These are phyloP conservation scores for Zymoseptoria ardabiliae DNA, from an alignment of 2,329 filamentous ascomycete genomes.

Conservation along the genomic window DNA sequence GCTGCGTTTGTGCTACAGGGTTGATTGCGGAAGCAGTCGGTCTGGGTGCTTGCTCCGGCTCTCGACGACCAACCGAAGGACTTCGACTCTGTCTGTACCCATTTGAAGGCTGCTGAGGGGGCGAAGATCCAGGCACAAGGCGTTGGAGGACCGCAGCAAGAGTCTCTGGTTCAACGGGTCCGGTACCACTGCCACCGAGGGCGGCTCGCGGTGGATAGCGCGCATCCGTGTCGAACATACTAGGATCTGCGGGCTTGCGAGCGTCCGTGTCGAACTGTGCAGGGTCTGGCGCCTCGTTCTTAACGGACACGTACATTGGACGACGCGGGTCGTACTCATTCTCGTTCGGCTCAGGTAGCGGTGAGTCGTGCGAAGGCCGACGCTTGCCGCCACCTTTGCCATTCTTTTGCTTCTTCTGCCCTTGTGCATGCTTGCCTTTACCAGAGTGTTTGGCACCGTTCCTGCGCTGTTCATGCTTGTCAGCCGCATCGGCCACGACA, in stretches of 20 bases:
- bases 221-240: conserved; percentile 26
- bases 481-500: conserved; percentile 21
- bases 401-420: conserved; percentile 4
- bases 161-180: conserved; percentile 15
- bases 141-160: conserved; percentile 17
- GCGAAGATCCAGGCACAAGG: conserved; percentile 7
- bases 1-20: conserved; percentile 5
- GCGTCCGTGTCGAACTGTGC: conserved; percentile 27
- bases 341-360: conserved; percentile 33
- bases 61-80: conserved; percentile 15
- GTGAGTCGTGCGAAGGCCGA: conserved; percentile 19
- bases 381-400: conserved; percentile 21
- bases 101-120: not conserved
- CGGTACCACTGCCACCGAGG: not conserved
- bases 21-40: not conserved
- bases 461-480: conserved; percentile 13
- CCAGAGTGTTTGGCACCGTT: conserved; percentile 19
- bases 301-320: conserved; percentile 24
- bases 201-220: conserved; percentile 10
- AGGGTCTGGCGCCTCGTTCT: conserved; percentile 19
- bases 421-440: conserved; percentile 24
- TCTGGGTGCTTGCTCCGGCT: conserved; percentile 4
- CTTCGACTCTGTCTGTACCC: conserved; percentile 10
- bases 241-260: conserved; percentile 20
- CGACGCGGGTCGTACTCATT: conserved; percentile 45